phyloP scores from a whole-genome alignment of 192 early-diverging fungal genomes.

The Backusella parvicylindrica region DNA sequence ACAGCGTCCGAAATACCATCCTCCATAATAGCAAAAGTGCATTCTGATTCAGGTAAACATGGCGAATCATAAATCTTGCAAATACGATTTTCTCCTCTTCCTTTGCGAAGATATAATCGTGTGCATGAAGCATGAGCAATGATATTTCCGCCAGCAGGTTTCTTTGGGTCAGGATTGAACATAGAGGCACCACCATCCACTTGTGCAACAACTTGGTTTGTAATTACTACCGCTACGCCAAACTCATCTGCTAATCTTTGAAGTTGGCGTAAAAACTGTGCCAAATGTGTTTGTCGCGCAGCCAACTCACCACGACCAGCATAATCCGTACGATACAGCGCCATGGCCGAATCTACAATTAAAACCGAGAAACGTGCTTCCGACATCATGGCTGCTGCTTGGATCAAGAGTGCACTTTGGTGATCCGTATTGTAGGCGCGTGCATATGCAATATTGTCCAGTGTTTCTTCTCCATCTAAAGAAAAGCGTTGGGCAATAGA shows the following conservation, averaged over 20 bases:
- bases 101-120: slow-evolving; percentile 88
- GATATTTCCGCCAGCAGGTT: slow-evolving; percentile 97
- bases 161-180: slow-evolving; percentile 90
- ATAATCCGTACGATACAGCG: slow-evolving; percentile 95
- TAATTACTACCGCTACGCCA: slow-evolving; percentile 95
- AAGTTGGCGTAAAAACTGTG: slow-evolving; percentile 84
- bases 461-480: slow-evolving; percentile 77
- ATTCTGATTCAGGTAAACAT: slow-evolving; percentile 89
- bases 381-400: slow-evolving; percentile 90
- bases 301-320: slow-evolving; percentile 93
- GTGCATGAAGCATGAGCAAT: slow-evolving; percentile 98
- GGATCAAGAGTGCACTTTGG: slow-evolving; percentile 78
- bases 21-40: slow-evolving; percentile 83
- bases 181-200: slow-evolving; percentile 87
- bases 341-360: slow-evolving; percentile 91
- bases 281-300: slow-evolving; percentile 94
- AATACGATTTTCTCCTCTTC: slow-evolving; percentile 85
- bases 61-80: slow-evolving; percentile 99
- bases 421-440: slow-evolving; percentile 97
- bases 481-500: slow-evolving; percentile 79
- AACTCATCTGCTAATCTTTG: slow-evolving; percentile 94
- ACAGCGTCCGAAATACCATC: slow-evolving; percentile 90
- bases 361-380: slow-evolving; percentile 82
- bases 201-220: slow-evolving; percentile 96
- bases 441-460: slow-evolving; percentile 94